Conservation (phyloP, 352 stramenopile genomes). For the Albugo laibachii region DNA sequence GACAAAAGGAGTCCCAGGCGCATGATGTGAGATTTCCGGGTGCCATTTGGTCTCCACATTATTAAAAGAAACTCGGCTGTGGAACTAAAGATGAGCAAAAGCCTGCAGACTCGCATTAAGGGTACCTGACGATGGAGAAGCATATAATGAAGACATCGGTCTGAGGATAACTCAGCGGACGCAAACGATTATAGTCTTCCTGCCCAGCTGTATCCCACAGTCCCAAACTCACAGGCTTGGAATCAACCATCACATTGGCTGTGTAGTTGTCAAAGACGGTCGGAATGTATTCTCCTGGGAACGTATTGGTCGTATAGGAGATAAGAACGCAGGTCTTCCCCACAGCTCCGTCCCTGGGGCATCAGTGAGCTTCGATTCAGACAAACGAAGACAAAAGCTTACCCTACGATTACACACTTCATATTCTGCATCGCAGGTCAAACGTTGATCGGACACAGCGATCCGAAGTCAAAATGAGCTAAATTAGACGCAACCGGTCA, state of each 20-base stretch:
- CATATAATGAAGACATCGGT: conserved; percentile 94
- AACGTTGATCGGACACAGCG: no score
- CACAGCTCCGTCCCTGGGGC: conserved; percentile 83
- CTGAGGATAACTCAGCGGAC: conserved; percentile 89
- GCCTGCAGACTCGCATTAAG: background rate
- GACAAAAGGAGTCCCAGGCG: conserved; percentile 85
- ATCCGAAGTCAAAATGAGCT: no score
- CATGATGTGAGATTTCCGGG: conserved; percentile 77
- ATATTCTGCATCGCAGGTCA: conserved; percentile 82
- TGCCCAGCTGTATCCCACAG: conserved; percentile 95
- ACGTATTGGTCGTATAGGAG: conserved; percentile 94
- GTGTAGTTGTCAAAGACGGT: conserved; percentile 92
- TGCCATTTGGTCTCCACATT: conserved; percentile 92
- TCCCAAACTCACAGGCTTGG: conserved; percentile 89
- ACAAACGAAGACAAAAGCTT: conserved; percentile 10
- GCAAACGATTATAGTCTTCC: conserved; percentile 92
- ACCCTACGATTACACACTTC: conserved; percentile 86
- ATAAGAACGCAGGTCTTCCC: conserved; percentile 94
- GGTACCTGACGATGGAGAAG: conserved; percentile 83
- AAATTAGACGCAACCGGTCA: no score
- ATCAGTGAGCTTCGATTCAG: conserved; percentile 1
- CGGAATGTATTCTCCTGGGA: conserved; percentile 92
- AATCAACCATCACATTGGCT: conserved; percentile 85
- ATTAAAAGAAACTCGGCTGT: conserved; percentile 82
- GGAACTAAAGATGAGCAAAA: background rate